These are phyloP conservation scores for Paracorniculantispora psalliotae DNA, from an alignment of 2,329 filamentous ascomycete genomes.

Conservation along the genomic window DNA sequence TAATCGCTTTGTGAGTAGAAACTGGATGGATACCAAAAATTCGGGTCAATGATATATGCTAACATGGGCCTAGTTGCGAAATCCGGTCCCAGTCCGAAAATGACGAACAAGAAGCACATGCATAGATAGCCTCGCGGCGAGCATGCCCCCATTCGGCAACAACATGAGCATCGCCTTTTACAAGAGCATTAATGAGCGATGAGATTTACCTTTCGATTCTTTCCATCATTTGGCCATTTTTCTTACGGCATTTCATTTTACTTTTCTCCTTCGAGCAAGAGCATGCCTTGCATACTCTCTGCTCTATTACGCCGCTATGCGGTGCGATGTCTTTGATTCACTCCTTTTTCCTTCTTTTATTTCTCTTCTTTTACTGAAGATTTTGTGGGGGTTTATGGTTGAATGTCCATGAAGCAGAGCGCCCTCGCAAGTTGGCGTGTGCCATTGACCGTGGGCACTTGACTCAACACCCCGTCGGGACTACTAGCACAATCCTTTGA, in stretches of 20 bases:
- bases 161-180: neutral
- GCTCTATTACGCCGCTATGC: neutral
- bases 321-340: neutral
- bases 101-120: conserved; percentile 4
- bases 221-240: neutral
- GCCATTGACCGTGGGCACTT: too few species aligned
- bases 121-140: conserved; percentile 12
- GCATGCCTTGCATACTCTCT: neutral
- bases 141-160: conserved; percentile 9
- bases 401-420: neutral
- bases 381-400: neutral
- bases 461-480: too few species aligned
- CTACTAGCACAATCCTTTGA: conserved; percentile 2
- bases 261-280: neutral
- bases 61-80: neutral
- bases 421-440: neutral
- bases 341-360: neutral
- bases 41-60: neutral
- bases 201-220: neutral
- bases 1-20: neutral
- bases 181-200: neutral
- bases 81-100: neutral
- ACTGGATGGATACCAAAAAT: too few species aligned
- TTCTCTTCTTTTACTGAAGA: neutral
- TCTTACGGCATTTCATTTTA: neutral